Base-by-base conservation (phyloP, 805 yeast species). In the Wilhelminamyces savonicus region DNA sequence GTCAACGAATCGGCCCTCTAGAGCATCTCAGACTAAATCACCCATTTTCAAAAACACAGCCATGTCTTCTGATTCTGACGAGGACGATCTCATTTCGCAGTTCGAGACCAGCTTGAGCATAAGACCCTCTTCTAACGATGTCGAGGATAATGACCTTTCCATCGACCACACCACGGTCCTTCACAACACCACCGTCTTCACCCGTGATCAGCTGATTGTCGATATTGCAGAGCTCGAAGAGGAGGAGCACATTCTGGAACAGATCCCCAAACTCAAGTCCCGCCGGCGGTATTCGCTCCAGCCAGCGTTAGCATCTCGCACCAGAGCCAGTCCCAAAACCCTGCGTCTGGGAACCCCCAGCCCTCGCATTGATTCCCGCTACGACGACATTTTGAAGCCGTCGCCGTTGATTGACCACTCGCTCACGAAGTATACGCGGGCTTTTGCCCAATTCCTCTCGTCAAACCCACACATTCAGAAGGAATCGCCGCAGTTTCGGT, bases 71-170 rank as follows among this genome's bases (percentile, higher is more conserved):
- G 37, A 34, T 13, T 39, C 34, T 21, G 32, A 35, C 23, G 46
- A 41, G 16, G 46, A 40, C 16, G 41, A 45, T 10, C 13, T 9
- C 7, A 39, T 43, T 9, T 54, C 67, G 5, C 68, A 62, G 39
- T 65, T 65, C 35, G 70, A 65, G 40, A 62, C 70, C 3, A 65
- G 69, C 0, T 50, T 65, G 25, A 61, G 63, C 21, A 62, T 64
- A 34, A 41, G 56, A 23, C 65, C 69, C 2, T 48, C 62, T 6
- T 42, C 62, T 16, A 52, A 56, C 31, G 55, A 46, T 29, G 41
- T 40, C 24, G 48, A 47, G 28, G 40, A 40, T 20, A 47, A 40
- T 20, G 68, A 62, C 32, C 37, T 62, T 20, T 60, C 69, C 13
- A 62, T 64, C 35, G 69, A 64, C 34, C 69, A 61, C 37, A 54